These are phyloP conservation scores for Cucurbita moschata DNA, from an alignment of 306 rosid species.

Conservation along the genomic window DNA sequence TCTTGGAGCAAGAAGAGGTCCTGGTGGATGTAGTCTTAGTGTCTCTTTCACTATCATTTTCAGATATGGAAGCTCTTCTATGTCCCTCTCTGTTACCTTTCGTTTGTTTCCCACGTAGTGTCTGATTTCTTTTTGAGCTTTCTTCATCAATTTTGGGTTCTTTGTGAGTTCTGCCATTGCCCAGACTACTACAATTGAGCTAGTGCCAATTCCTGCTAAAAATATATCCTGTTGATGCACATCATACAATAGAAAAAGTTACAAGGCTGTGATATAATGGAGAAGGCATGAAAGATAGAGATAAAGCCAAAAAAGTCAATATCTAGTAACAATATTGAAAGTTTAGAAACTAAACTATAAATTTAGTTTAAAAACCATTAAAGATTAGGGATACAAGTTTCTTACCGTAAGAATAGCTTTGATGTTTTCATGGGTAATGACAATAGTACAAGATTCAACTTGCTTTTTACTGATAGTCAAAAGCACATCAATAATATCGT, in stretches of 20 bases:
- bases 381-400: background rate
- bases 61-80: conserved; percentile 12
- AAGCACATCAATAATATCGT: conserved; percentile 17
- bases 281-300: too few relatives aligned
- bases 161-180: conserved; percentile 25
- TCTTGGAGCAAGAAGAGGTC: conserved; percentile 30
- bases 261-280: too few relatives aligned
- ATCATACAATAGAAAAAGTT: too few relatives aligned
- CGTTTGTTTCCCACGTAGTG: conserved; percentile 5
- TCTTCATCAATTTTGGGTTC: conserved; percentile 8
- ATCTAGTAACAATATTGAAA: too few relatives aligned
- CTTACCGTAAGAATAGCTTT: conserved; percentile 29
- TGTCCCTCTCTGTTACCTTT: conserved; percentile 16
- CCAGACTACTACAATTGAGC: conserved; percentile 21
- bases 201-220: conserved; percentile 20
- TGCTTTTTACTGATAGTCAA: conserved; percentile 6
- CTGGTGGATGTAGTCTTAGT: conserved; percentile 34
- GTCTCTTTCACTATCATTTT: conserved; percentile 33
- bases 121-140: conserved; percentile 24
- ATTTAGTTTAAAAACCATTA: too few relatives aligned
- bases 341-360: too few relatives aligned
- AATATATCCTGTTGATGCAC: conserved; percentile 16
- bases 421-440: conserved; percentile 11
- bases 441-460: background rate
- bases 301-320: too few relatives aligned